Evolutionary conservation across 495 filamentous ascomycete species (phyloP).

Genomic region (Penicillium ucsense): DNA sequence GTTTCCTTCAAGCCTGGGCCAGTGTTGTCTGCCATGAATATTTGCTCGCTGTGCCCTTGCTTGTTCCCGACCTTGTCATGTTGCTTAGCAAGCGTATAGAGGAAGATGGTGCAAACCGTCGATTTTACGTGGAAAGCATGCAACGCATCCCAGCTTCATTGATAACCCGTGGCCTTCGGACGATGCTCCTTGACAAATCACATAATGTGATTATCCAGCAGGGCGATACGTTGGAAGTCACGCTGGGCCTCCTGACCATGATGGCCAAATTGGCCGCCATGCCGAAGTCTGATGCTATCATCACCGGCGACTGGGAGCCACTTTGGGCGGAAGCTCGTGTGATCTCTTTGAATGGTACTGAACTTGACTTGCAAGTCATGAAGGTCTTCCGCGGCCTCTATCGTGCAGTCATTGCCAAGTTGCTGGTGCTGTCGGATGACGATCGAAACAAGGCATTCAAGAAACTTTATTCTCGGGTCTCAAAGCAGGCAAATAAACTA

Average conservation of each 20-base stretch:
- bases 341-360: constrained; percentile 23
- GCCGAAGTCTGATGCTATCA: constrained; percentile 29
- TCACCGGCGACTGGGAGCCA: constrained; percentile 34
- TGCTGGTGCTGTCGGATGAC: constrained; percentile 26
- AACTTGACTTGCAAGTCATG: constrained; percentile 33
- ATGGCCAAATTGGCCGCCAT: constrained; percentile 36
- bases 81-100: constrained; percentile 28
- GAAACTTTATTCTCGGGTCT: constrained; percentile 25
- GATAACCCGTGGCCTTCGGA: constrained; percentile 30
- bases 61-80: constrained; percentile 25
- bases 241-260: constrained; percentile 28
- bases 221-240: constrained; percentile 19
- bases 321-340: constrained; percentile 30
- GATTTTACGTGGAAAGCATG: constrained; percentile 31
- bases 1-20: constrained; percentile 35
- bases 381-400: constrained; percentile 33
- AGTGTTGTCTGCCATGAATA: constrained; percentile 37
- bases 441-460: constrained; percentile 28
- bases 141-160: constrained; percentile 29
- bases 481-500: constrained; percentile 26
- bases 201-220: constrained; percentile 24
- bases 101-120: constrained; percentile 19
- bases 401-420: constrained; percentile 25
- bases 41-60: constrained; percentile 25
- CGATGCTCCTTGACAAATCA: constrained; percentile 26